These are phyloP conservation scores for Scenedesmus sp. DNA, from an alignment of 163 green algal species.

Conservation along the genomic window DNA sequence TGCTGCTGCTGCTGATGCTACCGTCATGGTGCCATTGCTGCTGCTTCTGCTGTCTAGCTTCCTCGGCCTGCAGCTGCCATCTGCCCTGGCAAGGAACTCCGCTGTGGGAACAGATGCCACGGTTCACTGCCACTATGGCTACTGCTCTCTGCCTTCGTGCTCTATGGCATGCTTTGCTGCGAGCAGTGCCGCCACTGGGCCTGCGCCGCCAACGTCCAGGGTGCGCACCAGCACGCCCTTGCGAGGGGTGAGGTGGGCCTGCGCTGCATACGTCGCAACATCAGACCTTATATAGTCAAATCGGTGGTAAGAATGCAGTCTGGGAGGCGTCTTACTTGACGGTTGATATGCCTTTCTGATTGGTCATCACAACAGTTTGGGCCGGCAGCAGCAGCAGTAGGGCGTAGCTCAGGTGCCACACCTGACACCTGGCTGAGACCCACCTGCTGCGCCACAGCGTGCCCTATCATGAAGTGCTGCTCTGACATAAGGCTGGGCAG, in stretches of 20 bases:
- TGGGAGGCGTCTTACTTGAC: too few species aligned
- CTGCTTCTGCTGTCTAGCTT: background rate
- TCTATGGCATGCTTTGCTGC: conserved; percentile 39
- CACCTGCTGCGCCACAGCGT: conserved; percentile 51
- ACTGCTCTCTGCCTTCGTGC: conserved; percentile 30
- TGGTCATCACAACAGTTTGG: too few species aligned
- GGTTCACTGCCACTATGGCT: conserved; percentile 42
- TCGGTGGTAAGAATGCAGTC: too few species aligned
- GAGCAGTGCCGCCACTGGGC: background rate
- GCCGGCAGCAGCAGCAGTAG: background rate
- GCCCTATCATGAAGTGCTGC: conserved; percentile 52
- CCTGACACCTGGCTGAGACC: background rate
- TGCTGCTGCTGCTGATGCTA: background rate
- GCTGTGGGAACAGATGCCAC: conserved; percentile 30
- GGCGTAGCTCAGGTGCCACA: background rate
- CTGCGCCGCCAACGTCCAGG: conserved; percentile 42
- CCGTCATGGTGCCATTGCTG: background rate
- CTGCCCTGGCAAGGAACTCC: conserved; percentile 46
- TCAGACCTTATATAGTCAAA: too few species aligned
- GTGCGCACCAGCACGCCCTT: conserved; percentile 41
- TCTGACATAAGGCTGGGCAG: conserved; percentile 51
- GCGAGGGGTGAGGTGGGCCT: conserved; percentile 28
- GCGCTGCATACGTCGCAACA: background rate
- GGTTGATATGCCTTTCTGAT: too few species aligned
- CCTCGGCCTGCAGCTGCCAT: conserved; percentile 39